phyloP scores from a whole-genome alignment of 2,329 filamentous ascomycete genomes.

The Chaetomium sp. region DNA sequence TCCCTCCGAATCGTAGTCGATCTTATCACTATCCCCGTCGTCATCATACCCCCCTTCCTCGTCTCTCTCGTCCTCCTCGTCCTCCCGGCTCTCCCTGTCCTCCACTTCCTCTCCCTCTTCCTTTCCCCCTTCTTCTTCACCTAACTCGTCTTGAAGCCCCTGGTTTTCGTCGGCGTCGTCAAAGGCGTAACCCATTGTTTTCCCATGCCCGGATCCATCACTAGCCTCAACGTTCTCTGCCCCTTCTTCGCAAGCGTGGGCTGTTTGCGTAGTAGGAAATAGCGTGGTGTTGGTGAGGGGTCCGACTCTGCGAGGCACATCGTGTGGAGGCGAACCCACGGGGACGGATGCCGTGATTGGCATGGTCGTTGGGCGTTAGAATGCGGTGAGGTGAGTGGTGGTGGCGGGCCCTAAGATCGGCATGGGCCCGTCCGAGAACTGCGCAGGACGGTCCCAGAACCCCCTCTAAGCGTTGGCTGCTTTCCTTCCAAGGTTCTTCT shows the following conservation, averaged over 20 bases:
- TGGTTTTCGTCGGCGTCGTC: constrained; percentile 10
- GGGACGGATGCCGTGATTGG: constrained; percentile 2
- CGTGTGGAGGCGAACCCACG: constrained; percentile 6
- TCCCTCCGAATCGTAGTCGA: constrained; percentile 5
- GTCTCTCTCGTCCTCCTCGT: neutral
- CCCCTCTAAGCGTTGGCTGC: neutral
- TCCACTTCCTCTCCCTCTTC: neutral
- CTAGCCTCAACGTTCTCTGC: constrained; percentile 1
- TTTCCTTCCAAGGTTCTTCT: neutral
- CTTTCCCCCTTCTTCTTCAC: constrained; percentile 1
- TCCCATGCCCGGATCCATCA: neutral
- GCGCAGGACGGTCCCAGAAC: neutral
- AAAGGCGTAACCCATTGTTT: constrained; percentile 7
- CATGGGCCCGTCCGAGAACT: constrained; percentile 5
- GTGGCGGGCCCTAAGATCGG: neutral
- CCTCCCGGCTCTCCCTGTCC: neutral
- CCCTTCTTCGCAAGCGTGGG: constrained; percentile 3
- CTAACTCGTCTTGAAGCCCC: neutral
- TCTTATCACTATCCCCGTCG: neutral
- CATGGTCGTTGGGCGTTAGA: constrained; percentile 10
- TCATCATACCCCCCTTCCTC: neutral
- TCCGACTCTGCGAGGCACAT: constrained; percentile 10
- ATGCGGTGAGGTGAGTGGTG: neutral
- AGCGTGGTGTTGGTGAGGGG: neutral
- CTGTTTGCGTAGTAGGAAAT: constrained; percentile 1